phyloP scores from a whole-genome alignment of 148 eudicot genomes.

The Drosera capensis region DNA sequence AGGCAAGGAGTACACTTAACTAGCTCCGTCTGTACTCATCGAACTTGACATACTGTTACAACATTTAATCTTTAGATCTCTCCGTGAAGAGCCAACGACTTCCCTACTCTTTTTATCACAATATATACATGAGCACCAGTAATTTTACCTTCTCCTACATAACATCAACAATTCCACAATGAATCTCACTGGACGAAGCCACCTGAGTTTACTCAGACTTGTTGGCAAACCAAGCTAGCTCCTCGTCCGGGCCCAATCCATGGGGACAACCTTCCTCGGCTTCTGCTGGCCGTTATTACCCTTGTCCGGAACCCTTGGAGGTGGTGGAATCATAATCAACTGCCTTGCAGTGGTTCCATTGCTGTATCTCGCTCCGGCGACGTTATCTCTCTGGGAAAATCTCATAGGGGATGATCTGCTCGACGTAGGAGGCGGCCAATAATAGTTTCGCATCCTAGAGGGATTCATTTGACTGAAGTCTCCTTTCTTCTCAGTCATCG shows the following conservation, averaged over 20 bases:
- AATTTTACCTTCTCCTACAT: too few relatives aligned
- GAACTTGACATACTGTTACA: too few relatives aligned
- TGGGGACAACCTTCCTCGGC: slow-evolving; percentile 27
- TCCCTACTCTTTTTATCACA: too few relatives aligned
- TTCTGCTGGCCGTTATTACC: slow-evolving; percentile 32
- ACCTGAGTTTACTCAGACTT: too few relatives aligned
- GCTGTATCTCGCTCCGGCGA: slow-evolving; percentile 19
- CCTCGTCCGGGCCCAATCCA: slow-evolving; percentile 33
- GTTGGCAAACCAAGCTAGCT: slow-evolving; percentile 14
- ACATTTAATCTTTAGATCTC: too few relatives aligned
- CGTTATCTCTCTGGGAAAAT: slow-evolving; percentile 23
- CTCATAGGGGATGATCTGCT: slow-evolving; percentile 45
- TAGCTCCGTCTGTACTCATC: too few relatives aligned
- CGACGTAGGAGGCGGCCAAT: slow-evolving; percentile 48
- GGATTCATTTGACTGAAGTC: slow-evolving; percentile 21
- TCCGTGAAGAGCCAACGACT: too few relatives aligned
- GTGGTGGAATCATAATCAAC: slow-evolving; percentile 26
- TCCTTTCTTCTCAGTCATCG: slow-evolving; percentile 22
- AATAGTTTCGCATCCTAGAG: slow-evolving; percentile 18
- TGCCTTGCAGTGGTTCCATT: slow-evolving; percentile 25
- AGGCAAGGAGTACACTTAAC: too few relatives aligned
- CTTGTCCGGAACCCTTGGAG: slow-evolving; percentile 34
- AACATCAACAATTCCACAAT: too few relatives aligned
- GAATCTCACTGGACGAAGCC: too few relatives aligned
- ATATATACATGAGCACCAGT: too few relatives aligned